Conservation (phyloP, 2,329 filamentous ascomycete species). For the Fusarium dlaminii region DNA sequence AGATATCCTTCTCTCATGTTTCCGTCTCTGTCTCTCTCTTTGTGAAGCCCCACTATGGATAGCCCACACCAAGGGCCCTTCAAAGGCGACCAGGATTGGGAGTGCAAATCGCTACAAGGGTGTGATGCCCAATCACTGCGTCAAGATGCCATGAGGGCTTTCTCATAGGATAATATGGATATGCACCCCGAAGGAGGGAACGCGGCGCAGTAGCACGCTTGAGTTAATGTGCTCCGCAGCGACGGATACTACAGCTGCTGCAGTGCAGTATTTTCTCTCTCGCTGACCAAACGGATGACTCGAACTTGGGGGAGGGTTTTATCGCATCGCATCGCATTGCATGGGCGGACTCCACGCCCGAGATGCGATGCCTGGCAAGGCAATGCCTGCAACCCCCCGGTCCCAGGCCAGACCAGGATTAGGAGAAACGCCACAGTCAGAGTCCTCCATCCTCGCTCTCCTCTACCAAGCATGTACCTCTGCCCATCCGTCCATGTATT, state of each 20-base stretch:
- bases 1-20: not conserved
- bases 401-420: slow-evolving; percentile 8
- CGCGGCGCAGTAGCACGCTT: slow-evolving; percentile 53
- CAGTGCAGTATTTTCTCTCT: slow-evolving; percentile 2
- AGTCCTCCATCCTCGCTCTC: slow-evolving; percentile 30
- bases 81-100: slow-evolving; percentile 27
- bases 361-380: slow-evolving; percentile 24
- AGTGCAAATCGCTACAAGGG: slow-evolving; percentile 44
- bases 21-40: not conserved
- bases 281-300: slow-evolving; percentile 39
- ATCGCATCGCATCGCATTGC: slow-evolving; percentile 6
- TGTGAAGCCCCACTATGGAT: slow-evolving; percentile 26
- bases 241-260: not conserved
- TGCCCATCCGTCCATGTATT: slow-evolving; percentile 38
- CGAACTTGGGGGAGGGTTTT: slow-evolving; percentile 11
- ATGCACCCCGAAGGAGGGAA: slow-evolving; percentile 53
- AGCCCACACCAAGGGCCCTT: slow-evolving; percentile 21
- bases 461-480: slow-evolving; percentile 36
- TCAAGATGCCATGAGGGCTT: slow-evolving; percentile 31
- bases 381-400: slow-evolving; percentile 23
- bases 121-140: slow-evolving; percentile 50
- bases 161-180: slow-evolving; percentile 46
- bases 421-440: slow-evolving; percentile 41
- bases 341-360: slow-evolving; percentile 39
- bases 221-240: slow-evolving; percentile 30